Conservation (phyloP, 495 filamentous ascomycete genomes). For the Gamarada debralockiae region DNA sequence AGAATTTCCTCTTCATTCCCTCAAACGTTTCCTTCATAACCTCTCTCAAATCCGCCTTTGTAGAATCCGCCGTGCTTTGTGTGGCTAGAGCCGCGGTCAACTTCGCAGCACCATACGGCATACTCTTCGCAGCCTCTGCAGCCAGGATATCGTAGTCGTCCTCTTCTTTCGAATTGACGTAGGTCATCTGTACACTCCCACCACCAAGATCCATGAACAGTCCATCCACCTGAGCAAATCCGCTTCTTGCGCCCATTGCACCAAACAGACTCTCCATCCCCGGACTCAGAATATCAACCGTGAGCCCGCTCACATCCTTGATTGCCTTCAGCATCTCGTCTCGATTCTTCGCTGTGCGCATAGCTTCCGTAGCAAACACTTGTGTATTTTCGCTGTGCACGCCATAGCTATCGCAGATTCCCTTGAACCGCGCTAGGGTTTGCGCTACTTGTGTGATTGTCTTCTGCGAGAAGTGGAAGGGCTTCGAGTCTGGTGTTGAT, state of each 20-base stretch:
- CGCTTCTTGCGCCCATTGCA: slow-evolving; percentile 78
- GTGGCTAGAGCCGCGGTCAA: slow-evolving; percentile 58
- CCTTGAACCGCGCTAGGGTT: slow-evolving; percentile 65
- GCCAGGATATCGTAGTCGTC: slow-evolving; percentile 39
- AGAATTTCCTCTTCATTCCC: slow-evolving; percentile 38
- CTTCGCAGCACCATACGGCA: slow-evolving; percentile 87
- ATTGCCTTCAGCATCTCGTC: slow-evolving; percentile 63
- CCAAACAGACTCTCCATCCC: slow-evolving; percentile 80
- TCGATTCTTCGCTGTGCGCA: slow-evolving; percentile 74
- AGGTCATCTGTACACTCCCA: slow-evolving; percentile 87
- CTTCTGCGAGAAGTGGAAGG: slow-evolving; percentile 55
- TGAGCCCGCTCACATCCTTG: slow-evolving; percentile 52
- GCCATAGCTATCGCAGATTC: slow-evolving; percentile 60
- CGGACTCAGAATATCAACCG: slow-evolving; percentile 69
- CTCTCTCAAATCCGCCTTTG: slow-evolving; percentile 49
- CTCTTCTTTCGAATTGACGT: slow-evolving; percentile 54
- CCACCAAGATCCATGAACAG: slow-evolving; percentile 88
- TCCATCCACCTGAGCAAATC: slow-evolving; percentile 60
- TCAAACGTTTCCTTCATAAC: slow-evolving; percentile 58
- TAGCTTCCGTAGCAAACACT: slow-evolving; percentile 87
- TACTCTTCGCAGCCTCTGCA: slow-evolving; percentile 39
- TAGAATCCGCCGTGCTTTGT: slow-evolving; percentile 36
- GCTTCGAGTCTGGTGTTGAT: slow-evolving; percentile 28
- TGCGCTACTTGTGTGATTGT: slow-evolving; percentile 61
- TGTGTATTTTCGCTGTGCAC: slow-evolving; percentile 61